Conservation (phyloP, 140 eudicot species). For the Senecio squalidus region DNA sequence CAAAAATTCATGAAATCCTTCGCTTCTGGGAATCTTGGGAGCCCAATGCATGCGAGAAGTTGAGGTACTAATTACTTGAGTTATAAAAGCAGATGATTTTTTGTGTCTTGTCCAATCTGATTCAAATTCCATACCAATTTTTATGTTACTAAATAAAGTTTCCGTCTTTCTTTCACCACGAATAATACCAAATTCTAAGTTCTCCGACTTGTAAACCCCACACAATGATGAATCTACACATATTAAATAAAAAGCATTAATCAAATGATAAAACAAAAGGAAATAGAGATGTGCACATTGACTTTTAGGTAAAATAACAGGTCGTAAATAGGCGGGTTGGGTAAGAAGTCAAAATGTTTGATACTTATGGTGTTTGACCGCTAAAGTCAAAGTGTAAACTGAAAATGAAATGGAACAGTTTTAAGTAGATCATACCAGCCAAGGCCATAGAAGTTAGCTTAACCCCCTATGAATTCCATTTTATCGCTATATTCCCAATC, state of each 20-base stretch:
- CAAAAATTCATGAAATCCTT: slow-evolving; percentile 78
- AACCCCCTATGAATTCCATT: slow-evolving; percentile 70
- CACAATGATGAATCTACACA: slow-evolving; percentile 50
- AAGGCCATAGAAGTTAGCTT: slow-evolving; percentile 51
- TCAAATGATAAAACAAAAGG: not conserved
- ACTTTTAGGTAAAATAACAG: slow-evolving; percentile 12
- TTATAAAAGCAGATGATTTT: slow-evolving; percentile 45
- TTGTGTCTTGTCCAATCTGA: slow-evolving; percentile 57
- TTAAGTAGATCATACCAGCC: slow-evolving; percentile 37
- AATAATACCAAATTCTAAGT: slow-evolving; percentile 14
- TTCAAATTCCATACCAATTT: slow-evolving; percentile 78
- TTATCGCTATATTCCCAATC: slow-evolving; percentile 9
- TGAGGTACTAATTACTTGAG: slow-evolving; percentile 55
- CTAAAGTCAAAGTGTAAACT: slow-evolving; percentile 5
- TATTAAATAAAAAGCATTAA: not conserved
- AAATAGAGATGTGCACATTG: slow-evolving; percentile 14
- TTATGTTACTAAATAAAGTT: slow-evolving; percentile 21
- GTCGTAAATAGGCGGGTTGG: no score
- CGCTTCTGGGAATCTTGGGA: slow-evolving; percentile 58
- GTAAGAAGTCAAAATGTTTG: no score
- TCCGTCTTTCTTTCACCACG: slow-evolving; percentile 21
- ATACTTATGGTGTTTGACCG: slow-evolving; percentile 4
- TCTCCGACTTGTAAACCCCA: slow-evolving; percentile 14
- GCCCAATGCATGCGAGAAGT: slow-evolving; percentile 73
- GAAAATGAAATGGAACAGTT: not conserved